phyloP scores from a whole-genome alignment of 345 rosid species.

The Mangifera indica region DNA sequence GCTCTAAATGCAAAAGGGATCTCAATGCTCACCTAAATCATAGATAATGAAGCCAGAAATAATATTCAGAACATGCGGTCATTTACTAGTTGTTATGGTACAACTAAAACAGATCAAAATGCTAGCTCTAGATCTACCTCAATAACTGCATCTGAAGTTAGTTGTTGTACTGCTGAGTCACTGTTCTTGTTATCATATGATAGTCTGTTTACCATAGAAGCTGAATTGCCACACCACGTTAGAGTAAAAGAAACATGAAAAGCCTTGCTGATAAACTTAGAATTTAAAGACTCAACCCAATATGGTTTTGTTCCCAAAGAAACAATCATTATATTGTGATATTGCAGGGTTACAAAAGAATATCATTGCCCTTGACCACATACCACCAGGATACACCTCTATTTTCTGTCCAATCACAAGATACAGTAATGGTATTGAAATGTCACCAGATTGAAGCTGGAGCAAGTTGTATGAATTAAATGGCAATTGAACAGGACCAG shows the following conservation, averaged over 20 bases:
- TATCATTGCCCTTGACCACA: neutral
- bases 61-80: conserved; percentile 8
- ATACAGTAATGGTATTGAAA: neutral
- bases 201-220: conserved; percentile 85
- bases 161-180: conserved; percentile 46
- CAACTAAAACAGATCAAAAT: conserved; percentile 9
- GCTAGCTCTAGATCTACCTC: conserved; percentile 46
- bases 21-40: conserved; percentile 65
- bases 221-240: conserved; percentile 61
- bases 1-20: conserved; percentile 76
- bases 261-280: conserved; percentile 21
- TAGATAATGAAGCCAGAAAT: neutral
- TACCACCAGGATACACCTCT: neutral
- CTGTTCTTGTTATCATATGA: conserved; percentile 49
- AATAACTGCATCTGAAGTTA: conserved; percentile 85
- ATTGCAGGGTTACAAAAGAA: neutral
- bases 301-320: neutral
- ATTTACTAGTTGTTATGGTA: neutral
- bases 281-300: conserved; percentile 7
- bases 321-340: neutral
- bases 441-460: neutral
- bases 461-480: neutral
- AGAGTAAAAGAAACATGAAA: conserved; percentile 40
- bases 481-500: neutral
- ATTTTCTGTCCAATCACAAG: neutral